Conservation (phyloP, 2,329 filamentous ascomycete genomes). For the Microascus cirrosus region DNA sequence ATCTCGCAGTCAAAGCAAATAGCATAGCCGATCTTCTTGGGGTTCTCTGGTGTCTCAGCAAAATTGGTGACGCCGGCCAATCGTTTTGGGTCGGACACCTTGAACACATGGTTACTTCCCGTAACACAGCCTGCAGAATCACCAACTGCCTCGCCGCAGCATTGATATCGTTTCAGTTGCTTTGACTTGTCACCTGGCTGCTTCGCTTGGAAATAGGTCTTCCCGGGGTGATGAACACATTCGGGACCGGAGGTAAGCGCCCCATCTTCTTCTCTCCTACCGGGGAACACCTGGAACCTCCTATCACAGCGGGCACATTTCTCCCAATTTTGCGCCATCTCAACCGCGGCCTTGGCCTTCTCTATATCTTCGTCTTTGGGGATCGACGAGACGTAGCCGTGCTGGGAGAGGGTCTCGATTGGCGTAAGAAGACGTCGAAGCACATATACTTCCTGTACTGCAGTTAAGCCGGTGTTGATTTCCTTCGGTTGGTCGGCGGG, state of each 20-base stretch:
- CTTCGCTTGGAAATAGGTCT: slow-evolving; percentile 46
- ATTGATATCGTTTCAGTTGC: slow-evolving; percentile 56
- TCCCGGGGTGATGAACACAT: slow-evolving; percentile 76
- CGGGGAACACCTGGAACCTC: slow-evolving; percentile 87
- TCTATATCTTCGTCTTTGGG: slow-evolving; percentile 58
- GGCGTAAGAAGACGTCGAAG: slow-evolving; percentile 53
- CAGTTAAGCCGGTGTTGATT: slow-evolving; percentile 59
- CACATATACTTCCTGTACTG: slow-evolving; percentile 56
- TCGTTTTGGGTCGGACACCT: slow-evolving; percentile 62
- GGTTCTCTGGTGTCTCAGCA: slow-evolving; percentile 61
- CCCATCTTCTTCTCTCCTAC: slow-evolving; percentile 65
- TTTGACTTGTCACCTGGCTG: slow-evolving; percentile 44
- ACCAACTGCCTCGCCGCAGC: slow-evolving; percentile 67
- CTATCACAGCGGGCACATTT: slow-evolving; percentile 76
- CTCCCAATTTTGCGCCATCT: slow-evolving; percentile 67
- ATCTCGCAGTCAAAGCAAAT: slow-evolving; percentile 95
- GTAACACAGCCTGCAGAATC: slow-evolving; percentile 65
- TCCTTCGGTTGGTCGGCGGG: slow-evolving; percentile 19
- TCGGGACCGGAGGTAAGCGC: slow-evolving; percentile 64
- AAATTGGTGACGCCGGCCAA: slow-evolving; percentile 75
- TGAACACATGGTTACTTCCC: slow-evolving; percentile 73
- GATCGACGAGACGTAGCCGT: slow-evolving; percentile 63
- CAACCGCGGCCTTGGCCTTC: slow-evolving; percentile 52
- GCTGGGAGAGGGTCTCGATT: slow-evolving; percentile 48
- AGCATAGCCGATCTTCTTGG: slow-evolving; percentile 57